Base-by-base conservation (phyloP, 352 stramenopile genomes). In the Globisporangium lucens region DNA sequence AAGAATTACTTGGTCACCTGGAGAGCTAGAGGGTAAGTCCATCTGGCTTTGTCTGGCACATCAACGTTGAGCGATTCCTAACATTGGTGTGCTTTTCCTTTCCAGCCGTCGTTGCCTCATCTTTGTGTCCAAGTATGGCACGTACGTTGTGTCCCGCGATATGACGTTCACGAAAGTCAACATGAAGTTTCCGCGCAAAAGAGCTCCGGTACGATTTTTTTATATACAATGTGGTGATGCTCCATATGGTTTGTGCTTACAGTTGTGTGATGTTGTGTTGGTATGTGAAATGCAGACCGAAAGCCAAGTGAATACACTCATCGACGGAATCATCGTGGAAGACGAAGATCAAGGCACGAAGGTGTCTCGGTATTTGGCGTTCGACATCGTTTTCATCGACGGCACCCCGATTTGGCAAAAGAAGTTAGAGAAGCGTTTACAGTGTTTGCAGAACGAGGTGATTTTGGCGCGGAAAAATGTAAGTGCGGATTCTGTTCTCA, bases 371-470 rank as follows among this genome's bases (percentile, higher is more conserved):
- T 96, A 89, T 63, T 63, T 96, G 38, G 84, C 86, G 12, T 95
- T 94, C 64, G 89, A 96, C 68, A 88, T 96, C 49, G 64, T 92
- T 35, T 92, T 94, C 56, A 75, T 93, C 52, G 87, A 96, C 61
- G 83, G 85, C 8, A 78, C 75, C 8, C 83, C 85, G 17, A 87
- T 95, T 41, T 95, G 85, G 87, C 87, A 94, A 63, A 92, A 91
- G 64, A 95, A 95, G 61, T 75, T 96, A 15, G 89, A 96, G 70
- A 95, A 95, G 67, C 83, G 89, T 13, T 66, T 96, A 64, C 87
- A 94, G 60, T 94, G 87, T 65, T 79, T 96, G 63, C 89, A 96
- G 68, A 96, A 96, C 69, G 89, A 96, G 70, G 89, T 96, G 52
- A 95, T 96, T 60, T 71, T 93, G 56, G 85, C 89, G 38, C 83